Conservation (phyloP, 306 rosid genomes). For the Castanopsis chinensis region DNA sequence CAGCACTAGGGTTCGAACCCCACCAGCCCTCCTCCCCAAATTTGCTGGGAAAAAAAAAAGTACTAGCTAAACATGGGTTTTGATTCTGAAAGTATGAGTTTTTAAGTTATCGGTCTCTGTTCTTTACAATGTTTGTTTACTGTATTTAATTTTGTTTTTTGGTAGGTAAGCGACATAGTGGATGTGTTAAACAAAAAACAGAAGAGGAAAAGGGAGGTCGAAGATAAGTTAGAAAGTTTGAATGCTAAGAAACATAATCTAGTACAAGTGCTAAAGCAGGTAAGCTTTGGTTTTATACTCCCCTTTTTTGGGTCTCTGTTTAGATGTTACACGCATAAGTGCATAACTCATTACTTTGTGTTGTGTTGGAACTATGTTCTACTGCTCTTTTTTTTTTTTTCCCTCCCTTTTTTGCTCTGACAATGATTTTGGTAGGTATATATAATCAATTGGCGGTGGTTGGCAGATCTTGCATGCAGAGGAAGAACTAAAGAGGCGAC, state of each 20-base stretch:
- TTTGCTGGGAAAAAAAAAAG: too few species aligned
- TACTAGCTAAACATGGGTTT: not conserved
- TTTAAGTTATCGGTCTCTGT: not conserved
- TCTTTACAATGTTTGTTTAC: not conserved
- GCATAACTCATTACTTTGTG: too few species aligned
- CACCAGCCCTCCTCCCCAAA: too few species aligned
- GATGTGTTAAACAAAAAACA: conserved; percentile 39
- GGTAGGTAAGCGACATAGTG: conserved; percentile 44
- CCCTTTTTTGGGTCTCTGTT: not conserved
- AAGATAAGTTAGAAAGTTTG: conserved; percentile 71
- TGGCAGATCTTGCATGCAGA: conserved; percentile 83
- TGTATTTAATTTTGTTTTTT: not conserved
- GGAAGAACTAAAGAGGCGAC: conserved; percentile 84
- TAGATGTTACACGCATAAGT: too few species aligned
- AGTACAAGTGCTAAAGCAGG: conserved; percentile 91
- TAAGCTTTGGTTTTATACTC: conserved; percentile 15
- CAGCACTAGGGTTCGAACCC: too few species aligned
- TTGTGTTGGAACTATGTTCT: not conserved
- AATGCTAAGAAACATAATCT: conserved; percentile 77
- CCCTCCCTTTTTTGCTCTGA: not conserved
- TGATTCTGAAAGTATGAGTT: not conserved
- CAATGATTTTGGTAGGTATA: not conserved
- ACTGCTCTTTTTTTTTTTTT: not conserved
- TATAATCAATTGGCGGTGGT: conserved; percentile 15
- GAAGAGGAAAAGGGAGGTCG: conserved; percentile 75